Percentiles rank a stretch among this genome's conserved stretches.
Evolutionary conservation across 2,329 filamentous ascomycete genomes (phyloP).

Genomic region (Chaetomium sp.): DNA sequence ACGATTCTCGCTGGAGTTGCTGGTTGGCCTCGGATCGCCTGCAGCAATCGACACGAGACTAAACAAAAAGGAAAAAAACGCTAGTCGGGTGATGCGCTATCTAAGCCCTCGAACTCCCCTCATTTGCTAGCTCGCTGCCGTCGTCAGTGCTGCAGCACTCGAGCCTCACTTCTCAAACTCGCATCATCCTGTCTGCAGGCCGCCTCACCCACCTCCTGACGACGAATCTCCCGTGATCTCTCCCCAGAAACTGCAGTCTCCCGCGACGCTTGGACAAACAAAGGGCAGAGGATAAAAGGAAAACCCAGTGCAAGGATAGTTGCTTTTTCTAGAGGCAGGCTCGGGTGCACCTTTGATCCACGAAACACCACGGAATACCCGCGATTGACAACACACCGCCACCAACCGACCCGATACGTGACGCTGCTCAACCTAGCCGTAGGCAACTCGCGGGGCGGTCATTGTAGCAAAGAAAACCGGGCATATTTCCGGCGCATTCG

Average conservation of each 20-base stretch:
- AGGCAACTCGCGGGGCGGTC: not conserved
- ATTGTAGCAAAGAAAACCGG: not conserved
- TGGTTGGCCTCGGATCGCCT: slow-evolving; percentile 13
- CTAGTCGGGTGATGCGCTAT: slow-evolving; percentile 1
- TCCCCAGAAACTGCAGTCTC: not conserved
- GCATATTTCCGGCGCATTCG: slow-evolving; percentile 10
- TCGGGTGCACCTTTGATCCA: slow-evolving; percentile 3
- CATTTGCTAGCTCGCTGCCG: not conserved
- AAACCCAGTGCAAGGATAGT: not conserved
- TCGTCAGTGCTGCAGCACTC: not conserved
- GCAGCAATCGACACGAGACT: slow-evolving; percentile 8
- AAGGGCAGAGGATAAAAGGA: not conserved
- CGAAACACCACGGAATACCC: not conserved
- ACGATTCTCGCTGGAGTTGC: slow-evolving; percentile 8
- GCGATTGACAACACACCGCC: slow-evolving; percentile 16
- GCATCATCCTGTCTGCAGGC: not conserved
- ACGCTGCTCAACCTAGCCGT: not conserved
- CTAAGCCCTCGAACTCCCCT: slow-evolving; percentile 3
- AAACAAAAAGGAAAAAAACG: slow-evolving; percentile 4
- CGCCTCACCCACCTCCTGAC: not conserved
- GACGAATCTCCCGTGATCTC: not conserved
- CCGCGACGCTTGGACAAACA: slow-evolving; percentile 7
- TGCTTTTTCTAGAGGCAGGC: not conserved
- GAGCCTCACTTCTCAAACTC: not conserved
- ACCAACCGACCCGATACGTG: slow-evolving; percentile 1